Percentiles rank a stretch among this genome's conserved stretches.
Conservation (phyloP, 176 grass and related monocot species). For the Eleusine coracana region DNA sequence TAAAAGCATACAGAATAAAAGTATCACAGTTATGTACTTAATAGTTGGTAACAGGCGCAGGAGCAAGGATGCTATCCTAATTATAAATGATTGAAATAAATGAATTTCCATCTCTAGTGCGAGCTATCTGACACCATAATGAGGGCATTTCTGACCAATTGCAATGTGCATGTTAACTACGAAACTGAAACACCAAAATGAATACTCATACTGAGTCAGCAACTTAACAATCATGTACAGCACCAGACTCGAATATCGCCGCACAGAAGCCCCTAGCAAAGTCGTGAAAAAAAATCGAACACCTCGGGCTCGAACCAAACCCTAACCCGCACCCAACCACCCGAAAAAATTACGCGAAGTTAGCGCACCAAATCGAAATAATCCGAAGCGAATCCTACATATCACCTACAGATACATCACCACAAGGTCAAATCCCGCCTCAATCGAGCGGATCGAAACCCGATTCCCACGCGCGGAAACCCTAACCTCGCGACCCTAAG, state of each 20-base stretch:
- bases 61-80: neutral
- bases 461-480: slow-evolving; percentile 32
- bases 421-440: neutral
- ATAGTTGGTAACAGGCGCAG: neutral
- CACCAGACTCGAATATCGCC: neutral
- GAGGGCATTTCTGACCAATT: neutral
- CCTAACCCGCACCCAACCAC: slow-evolving; percentile 21
- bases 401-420: neutral
- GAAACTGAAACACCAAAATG: neutral
- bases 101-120: neutral
- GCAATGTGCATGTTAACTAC: neutral
- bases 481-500: slow-evolving; percentile 42
- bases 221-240: neutral
- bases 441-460: slow-evolving; percentile 35
- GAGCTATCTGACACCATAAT: neutral
- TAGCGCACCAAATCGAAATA: neutral
- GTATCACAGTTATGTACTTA: slow-evolving; percentile 1
- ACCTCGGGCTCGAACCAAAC: slow-evolving; percentile 25
- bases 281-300: neutral
- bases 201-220: neutral
- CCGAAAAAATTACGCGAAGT: slow-evolving; percentile 25
- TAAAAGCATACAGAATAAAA: slow-evolving; percentile 14
- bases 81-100: neutral
- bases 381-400: neutral
- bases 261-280: neutral